These are phyloP conservation scores for Herpotrichia juniperi DNA, from an alignment of 2,329 filamentous ascomycete species.

Conservation along the genomic window DNA sequence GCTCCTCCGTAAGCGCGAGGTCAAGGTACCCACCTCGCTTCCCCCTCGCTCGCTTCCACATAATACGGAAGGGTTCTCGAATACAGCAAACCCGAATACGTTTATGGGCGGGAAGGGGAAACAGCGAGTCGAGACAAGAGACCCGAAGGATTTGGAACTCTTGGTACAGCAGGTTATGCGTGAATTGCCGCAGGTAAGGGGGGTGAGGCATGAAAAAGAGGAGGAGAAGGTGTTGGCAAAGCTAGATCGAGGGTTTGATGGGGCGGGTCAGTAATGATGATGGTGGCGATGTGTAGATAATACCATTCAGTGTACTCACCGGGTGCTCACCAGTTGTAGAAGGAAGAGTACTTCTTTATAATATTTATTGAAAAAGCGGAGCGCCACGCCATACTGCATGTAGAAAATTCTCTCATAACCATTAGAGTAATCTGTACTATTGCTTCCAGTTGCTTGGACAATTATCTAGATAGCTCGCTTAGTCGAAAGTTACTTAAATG, in stretches of 20 bases:
- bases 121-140: slow-evolving; percentile 39
- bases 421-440: too few relatives aligned
- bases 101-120: slow-evolving; percentile 33
- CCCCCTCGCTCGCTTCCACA: background rate
- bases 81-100: slow-evolving; percentile 2
- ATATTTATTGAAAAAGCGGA: too few relatives aligned
- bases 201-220: slow-evolving; percentile 48
- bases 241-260: slow-evolving; percentile 49
- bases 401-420: too few relatives aligned
- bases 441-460: too few relatives aligned
- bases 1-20: slow-evolving; percentile 52
- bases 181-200: slow-evolving; percentile 49
- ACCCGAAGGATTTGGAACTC: slow-evolving; percentile 50
- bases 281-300: too few relatives aligned
- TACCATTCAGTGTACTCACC: too few relatives aligned
- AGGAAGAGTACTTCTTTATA: too few relatives aligned
- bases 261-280: slow-evolving; percentile 2
- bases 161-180: slow-evolving; percentile 55
- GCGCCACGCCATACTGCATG: too few relatives aligned
- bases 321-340: too few relatives aligned
- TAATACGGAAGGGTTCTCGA: background rate
- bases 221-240: slow-evolving; percentile 54
- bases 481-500: too few relatives aligned
- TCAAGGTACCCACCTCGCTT: slow-evolving; percentile 10
- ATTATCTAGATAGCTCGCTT: too few relatives aligned